Base-by-base conservation (phyloP, 441 rosid genomes). In the Dalechampia spathulata region DNA sequence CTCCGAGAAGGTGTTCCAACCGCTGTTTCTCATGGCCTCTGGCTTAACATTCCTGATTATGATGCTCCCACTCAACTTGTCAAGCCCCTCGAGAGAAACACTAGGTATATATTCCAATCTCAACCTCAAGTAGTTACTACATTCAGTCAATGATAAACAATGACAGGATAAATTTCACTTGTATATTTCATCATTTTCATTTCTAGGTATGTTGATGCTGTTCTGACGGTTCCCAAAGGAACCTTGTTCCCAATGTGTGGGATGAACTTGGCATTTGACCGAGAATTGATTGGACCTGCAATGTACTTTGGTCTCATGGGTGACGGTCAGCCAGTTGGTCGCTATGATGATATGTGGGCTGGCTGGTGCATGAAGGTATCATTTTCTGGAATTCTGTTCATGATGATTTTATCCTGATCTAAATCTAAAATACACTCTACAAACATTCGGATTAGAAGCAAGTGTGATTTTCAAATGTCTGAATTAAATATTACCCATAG, bases 221-320 rank as follows among this genome's bases (percentile, higher is more conserved):
- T 91, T 43, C 57, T 91, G 96, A 88, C 98, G 39, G 67, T 91
- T 32, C 96, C 98, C 25, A 88, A 88, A 72, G 91, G 96, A 68
- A 91, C 98, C 48, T 78, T 91, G 17, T 91, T 91, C 75, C 98
- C 95, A 10, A 88, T 91, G 98, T 91, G 98, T 46, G 98, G 98
- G 11, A 91, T 91, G 98, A 91, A 91, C 70, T 69, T 91, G 60
- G 93, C 74, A 16, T 91, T 91, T 53, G 76, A 91, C 80, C 96
- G 98, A 61, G 96, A 91, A 21, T 72, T 88, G 57, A 88, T 91
- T 15, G 98, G 96, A 15, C 95, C 98, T 20, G 95, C 86, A 28
- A 86, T 91, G 98, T 91, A 91, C 75, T 91, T 91, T 45, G 96
- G 98, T 44, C 95, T 88, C 64, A 91, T 88, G 98, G 96, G 98